Base-by-base conservation (phyloP, 371 early-diverging fungal genomes). In the Mortierella sp. region DNA sequence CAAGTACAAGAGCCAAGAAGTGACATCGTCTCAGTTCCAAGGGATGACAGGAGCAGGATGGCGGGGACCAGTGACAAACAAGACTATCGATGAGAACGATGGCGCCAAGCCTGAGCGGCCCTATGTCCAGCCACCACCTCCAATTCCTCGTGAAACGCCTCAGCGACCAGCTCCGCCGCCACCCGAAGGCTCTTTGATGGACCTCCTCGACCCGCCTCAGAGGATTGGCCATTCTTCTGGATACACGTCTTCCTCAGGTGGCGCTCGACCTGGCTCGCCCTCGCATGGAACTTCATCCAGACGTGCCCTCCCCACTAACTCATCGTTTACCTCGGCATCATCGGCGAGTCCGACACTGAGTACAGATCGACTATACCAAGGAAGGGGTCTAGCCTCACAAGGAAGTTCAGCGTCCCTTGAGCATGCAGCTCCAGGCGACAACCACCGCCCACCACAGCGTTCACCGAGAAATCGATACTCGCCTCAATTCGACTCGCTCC, bases 1-100 rank as follows among this genome's bases (percentile, higher is more conserved):
- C 34, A 86, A 82, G 50, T 79, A 86, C 71, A 86, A 61, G 72
- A 86, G 82, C 24, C 86, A 86, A 31, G 86, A 86, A 31, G 57
- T 81, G 3, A 48, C 44, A 0, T 71, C 71, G 5, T 71, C 13
- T 43, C 79, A 79, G n/a, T n/a, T 64, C 8, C 78, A 80, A 37
- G 72, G 72, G 50, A 53, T 67, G 19, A 57, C 51, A 11, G 48
- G 61, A 13, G 34, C 80, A 26, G 75, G 73, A 57, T 61, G 75
- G 76, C 78, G 69, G 8, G 73, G 80, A 16, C 26, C 64, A 6
- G 72, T 74, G 44, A 44, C 40, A 0, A 76, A 76, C 24, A 59
- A 51, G 0, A 67, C 74, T 8, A 76, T 81, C 13, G n/a, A 72
- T 10, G 80, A 83, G 34, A n/a, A 70, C 34, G 76, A 55, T n/a